phyloP scores from a whole-genome alignment of 177 flowering plant species.

The Vitis hybrid region DNA sequence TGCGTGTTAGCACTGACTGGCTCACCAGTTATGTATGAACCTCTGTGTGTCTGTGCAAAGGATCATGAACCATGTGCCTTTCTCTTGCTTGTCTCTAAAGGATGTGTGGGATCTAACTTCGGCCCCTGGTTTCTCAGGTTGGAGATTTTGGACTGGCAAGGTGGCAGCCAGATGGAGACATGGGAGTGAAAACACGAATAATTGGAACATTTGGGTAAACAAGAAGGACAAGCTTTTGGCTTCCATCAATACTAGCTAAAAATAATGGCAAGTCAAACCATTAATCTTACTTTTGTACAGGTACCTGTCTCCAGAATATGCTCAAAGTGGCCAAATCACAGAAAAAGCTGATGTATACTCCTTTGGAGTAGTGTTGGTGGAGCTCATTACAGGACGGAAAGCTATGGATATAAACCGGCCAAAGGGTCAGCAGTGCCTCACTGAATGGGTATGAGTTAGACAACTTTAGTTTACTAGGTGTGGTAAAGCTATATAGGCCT shows the following conservation, averaged over 20 bases:
- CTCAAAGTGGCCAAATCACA: constrained; percentile 85
- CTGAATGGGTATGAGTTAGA: constrained; percentile 75
- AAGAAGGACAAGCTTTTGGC: background rate
- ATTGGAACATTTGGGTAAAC: constrained; percentile 91
- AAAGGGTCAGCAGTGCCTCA: constrained; percentile 91
- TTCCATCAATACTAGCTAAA: background rate
- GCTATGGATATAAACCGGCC: constrained; percentile 82
- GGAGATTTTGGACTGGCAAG: constrained; percentile 97
- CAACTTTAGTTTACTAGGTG: background rate
- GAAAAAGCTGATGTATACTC: constrained; percentile 92
- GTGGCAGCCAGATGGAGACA: constrained; percentile 90
- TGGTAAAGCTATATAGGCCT: background rate
- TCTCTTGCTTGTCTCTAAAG: constrained; percentile 1
- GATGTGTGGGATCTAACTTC: constrained; percentile 5
- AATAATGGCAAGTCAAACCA: background rate
- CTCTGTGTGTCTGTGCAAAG: background rate
- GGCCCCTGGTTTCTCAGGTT: constrained; percentile 40
- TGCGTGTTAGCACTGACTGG: too few species aligned
- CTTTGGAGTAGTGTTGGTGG: constrained; percentile 81
- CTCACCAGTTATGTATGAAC: too few species aligned
- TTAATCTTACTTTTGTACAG: constrained; percentile 23
- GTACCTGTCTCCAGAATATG: constrained; percentile 93
- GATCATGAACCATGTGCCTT: background rate
- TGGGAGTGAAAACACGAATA: constrained; percentile 72
- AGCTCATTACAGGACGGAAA: constrained; percentile 84